A percentile compares a stretch with the other conserved stretches of the same genome.
Evolutionary conservation across 495 filamentous ascomycete genomes (phyloP).

Genomic region (Penicillium atrosanguineum): DNA sequence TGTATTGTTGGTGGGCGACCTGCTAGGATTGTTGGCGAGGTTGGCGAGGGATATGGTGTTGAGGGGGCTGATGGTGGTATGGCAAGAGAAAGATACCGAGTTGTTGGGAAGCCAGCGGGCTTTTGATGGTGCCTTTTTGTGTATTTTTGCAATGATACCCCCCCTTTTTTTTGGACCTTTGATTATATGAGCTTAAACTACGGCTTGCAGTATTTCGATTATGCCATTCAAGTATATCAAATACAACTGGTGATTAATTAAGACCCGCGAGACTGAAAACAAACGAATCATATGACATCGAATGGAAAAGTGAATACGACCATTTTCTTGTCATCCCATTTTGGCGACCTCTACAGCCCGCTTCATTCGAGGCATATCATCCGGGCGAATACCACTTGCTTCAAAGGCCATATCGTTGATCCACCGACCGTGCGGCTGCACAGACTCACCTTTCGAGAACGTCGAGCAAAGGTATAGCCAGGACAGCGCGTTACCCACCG

Average conservation of each 20-base stretch:
- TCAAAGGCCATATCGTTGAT: slow-evolving; percentile 77
- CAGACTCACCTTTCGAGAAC: slow-evolving; percentile 48
- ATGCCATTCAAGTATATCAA: background rate
- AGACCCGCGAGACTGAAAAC: background rate
- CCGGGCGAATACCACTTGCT: slow-evolving; percentile 47
- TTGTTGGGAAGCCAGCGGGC: slow-evolving; percentile 34
- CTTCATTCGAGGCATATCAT: slow-evolving; percentile 43
- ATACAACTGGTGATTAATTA: background rate
- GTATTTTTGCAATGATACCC: slow-evolving; percentile 25
- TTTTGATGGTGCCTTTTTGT: slow-evolving; percentile 11
- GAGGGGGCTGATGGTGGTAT: slow-evolving; percentile 46
- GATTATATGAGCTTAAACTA: background rate
- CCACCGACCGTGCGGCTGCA: slow-evolving; percentile 58
- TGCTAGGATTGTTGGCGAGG: slow-evolving; percentile 78
- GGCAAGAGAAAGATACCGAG: slow-evolving; percentile 46
- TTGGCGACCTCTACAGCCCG: slow-evolving; percentile 32
- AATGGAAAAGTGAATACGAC: background rate
- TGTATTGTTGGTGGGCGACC: slow-evolving; percentile 81
- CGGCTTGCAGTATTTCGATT: background rate
- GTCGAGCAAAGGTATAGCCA: slow-evolving; percentile 77
- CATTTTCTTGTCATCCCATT: slow-evolving; percentile 22
- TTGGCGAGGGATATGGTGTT: slow-evolving; percentile 74
- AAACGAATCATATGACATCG: background rate
- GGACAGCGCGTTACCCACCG: slow-evolving; percentile 72
- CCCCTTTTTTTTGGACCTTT: background rate